Base-by-base conservation (phyloP, 148 eudicot genomes). In the Nepenthes mirabilis region DNA sequence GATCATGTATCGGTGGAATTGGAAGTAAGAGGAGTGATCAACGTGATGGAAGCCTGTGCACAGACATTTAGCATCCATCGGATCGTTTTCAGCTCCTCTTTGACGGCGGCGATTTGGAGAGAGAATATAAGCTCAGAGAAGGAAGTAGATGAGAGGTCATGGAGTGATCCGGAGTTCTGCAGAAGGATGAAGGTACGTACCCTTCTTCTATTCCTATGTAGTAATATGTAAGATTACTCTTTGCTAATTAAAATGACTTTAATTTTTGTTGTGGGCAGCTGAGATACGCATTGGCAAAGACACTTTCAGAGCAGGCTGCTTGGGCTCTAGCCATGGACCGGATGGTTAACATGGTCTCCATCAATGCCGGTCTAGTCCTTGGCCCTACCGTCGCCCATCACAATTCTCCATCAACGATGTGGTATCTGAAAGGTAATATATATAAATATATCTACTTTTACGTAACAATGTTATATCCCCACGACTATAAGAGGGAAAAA, bases 291-390 rank as follows among this genome's bases (percentile, higher is more conserved):
- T 64, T 73, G 40, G 73, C 69, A 54, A 73, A 73, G 66, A 73
- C 73, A 43, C 77, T 64, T 6, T 68, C 77, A 33, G 77, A 74
- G 45, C 66, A 74, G 55, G 77, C 77, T 37, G 73, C 77, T 43
- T 74, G 77, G 77, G 77, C 73, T 69, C 67, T 74, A 61, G 77
- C 77, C 65, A 69, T 69, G 77, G 77, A 74, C 57, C 57, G 77
- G 57, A 69, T 65, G 70, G 58, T 74, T 34, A 61, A 65, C 43
- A 74, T 74, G 77, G 77, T 74, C 6, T 68, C 73, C 37, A 45
- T 74, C 59, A 74, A 74, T 57, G 65, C 70, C 1, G 77, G 77
- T 9, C 62, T 74, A 23, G 66, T 74, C 36, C 61, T 73, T 52
- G 77, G 77, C 54, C 73, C 73, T 7, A 54, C 53, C 7, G 55